Evolutionary conservation across 768 basidiomycete genomes (phyloP), one percentile per base, ranked within the genome.

Genomic region (Xerocomus brunneocitrinus): DNA sequence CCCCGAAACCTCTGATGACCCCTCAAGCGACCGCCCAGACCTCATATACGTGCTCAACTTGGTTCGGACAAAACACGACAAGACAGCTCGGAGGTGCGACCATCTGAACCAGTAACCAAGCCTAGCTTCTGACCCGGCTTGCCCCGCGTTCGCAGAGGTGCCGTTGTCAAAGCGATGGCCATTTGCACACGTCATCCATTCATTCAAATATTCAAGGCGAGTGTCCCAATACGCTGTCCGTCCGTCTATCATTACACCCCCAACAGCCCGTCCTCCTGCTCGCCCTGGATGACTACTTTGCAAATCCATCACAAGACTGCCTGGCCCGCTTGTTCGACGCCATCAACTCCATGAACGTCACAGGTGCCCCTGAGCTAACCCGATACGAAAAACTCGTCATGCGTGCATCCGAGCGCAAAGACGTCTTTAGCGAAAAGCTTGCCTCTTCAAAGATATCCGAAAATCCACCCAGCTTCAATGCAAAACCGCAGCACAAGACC

Each of bases 281-380:
- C 64, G 95, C 95, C 5, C 79, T 99, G 43, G 93, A 98, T 66
- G 93, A 98, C 70, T 99, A 98, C 72, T 93, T 95, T 69, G 75
- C 80, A 25, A 79, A 87, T 57, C 94, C 95, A 0, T 93, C 92
- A 0, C 85, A 95, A 65, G 90, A 91, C 59, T 90, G 92, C 61
- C 83, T 99, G 13, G 83, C 89, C 3, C 84, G 89, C 3, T 78
- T 99, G 3, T 98, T 93, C 67, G 91, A 95, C 59, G 85, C 94
- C 5, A 85, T 98, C 57, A 98, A 98, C 67, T 83, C 89, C 6
- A 91, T 98, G 81, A 84, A 95, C 63, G 75, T 91, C 19, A 79
- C 84, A n/a, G 79, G 76, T 8, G 84, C 89, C 25, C 97, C 97
- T 2, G 67, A 74, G 5, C 74, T 99, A 41, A 85, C 85, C 5